Base-by-base conservation (phyloP, 1,284 basidiomycete genomes). In the Schizophyllum amplum region DNA sequence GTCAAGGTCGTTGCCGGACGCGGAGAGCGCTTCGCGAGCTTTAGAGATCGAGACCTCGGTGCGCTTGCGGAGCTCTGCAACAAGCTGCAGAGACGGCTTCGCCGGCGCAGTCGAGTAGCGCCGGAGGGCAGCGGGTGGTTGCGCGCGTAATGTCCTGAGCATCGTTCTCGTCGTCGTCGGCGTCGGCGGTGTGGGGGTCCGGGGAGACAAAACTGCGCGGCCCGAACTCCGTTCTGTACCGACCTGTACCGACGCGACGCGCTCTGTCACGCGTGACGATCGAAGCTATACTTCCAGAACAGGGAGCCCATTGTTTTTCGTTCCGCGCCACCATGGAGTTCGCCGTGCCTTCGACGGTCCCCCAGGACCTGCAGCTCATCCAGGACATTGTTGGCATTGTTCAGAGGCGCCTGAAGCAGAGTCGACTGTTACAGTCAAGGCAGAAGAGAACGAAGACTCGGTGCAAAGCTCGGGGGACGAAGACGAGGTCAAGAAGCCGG, bases 21-120 rank as follows among this genome's bases (percentile, higher is more conserved):
- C 83, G 53, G 75, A 70, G 57, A 98, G 86, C 1, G 95, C 94
- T 70, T 96, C 91, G 53, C 89, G 84, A 52, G 94, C 95, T 74
- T 94, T 93, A 51, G 84, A 78, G 66, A 97, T 85, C 13, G 90
- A 90, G 55, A 90, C 92, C 63, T 87, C 83, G 4, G 84, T 88
- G 59, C 78, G 78, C 72, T 89, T 91, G 58, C 95, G 86, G 33
- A 98, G 82, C 70, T 93, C 85, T 1, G 90, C 88, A 60, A 98
- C 88, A 61, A 94, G 84, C 61, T 88, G 84, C 57, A 90, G 76
- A 26, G 86, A 70, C 71, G 53, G 77, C 70, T 71, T 84, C 76
- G 66, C 63, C 24, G 71, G 64, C 46, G 67, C 59, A 21, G 67
- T 42, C 2, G 33, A 42, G 33, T 42, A 42, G 33, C 33, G 33